phyloP scores from a whole-genome alignment of 768 basidiomycete species.

The Lactifluus subvellereus region DNA sequence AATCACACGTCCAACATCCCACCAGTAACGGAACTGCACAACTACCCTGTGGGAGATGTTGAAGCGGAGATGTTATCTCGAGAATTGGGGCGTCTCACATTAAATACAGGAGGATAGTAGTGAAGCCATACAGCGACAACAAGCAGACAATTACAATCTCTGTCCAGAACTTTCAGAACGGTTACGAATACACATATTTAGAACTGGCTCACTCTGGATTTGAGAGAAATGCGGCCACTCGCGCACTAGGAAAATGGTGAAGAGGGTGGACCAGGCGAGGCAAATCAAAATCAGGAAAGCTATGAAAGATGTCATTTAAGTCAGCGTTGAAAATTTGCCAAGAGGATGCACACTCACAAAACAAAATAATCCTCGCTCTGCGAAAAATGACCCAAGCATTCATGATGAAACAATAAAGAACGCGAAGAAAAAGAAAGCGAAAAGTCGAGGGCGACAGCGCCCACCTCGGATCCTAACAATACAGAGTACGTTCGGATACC shows the following conservation, averaged over 20 bases:
- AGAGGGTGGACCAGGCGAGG: constrained; percentile 11
- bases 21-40: constrained; percentile 11
- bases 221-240: constrained; percentile 6
- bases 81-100: constrained; percentile 10
- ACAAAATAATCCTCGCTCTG: constrained; percentile 16
- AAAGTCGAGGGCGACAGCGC: background rate
- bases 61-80: background rate
- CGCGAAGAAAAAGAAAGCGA: background rate
- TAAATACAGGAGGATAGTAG: constrained; percentile 19
- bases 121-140: constrained; percentile 8
- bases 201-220: constrained; percentile 13
- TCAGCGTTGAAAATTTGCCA: background rate
- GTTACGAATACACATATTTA: background rate
- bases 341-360: constrained; percentile 9
- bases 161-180: background rate
- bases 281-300: constrained; percentile 8
- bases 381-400: constrained; percentile 20
- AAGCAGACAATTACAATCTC: constrained; percentile 1
- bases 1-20: constrained; percentile 16
- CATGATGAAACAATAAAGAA: constrained; percentile 3
- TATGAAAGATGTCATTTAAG: background rate
- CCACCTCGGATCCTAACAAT: constrained; percentile 4
- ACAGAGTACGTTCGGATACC: constrained; percentile 2
- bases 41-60: constrained; percentile 10
- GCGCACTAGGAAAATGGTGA: constrained; percentile 1